Base-by-base conservation (phyloP, 441 rosid genomes). In the Eutrema salsugineum region DNA sequence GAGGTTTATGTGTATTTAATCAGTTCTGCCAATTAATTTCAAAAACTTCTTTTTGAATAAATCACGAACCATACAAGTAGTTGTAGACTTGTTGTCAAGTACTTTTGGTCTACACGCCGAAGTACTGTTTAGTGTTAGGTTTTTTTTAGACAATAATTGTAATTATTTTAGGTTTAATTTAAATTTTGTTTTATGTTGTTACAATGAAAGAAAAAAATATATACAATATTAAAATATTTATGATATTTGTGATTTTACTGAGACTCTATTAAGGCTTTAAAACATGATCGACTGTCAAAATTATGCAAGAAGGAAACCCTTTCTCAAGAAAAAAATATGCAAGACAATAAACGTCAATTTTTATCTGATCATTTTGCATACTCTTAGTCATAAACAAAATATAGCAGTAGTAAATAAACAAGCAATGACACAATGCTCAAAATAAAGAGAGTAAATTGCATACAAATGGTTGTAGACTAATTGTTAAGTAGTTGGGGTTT, bases 41-140 rank as follows among this genome's bases (percentile, higher is more conserved):
- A 5, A 35, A 20, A 61, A 11, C 5, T 3, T 12, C 9, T 32
- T 15, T 33, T 24, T 36, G 0, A 38, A 51, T 61, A 62, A 67
- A 53, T 33, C 27, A 66, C 11, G 27, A 73, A 73, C 72, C 60
- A 47, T 30, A 72, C 77, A 73, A 49, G 72, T 24, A 51, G 62
- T 42, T 67, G 68, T 67, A 60, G 68, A 74, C 62, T 59, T 73
- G 58, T 35, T 65, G 60, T 39, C 71, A 66, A 73, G 38, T 65
- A 20, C 48, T 35, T 46, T 46, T 66, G 72, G 78, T 66, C 78
- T 73, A 73, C 67, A 49, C 36, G 55, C 72, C 72, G 24, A 73
- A 73, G 54, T 17, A 15, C 47, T 73, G 72, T 58, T 58, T 22
- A 53, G 47, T 40, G 30, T 47, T 72, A 58, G 59, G 53, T 11